Percentiles rank a stretch among this genome's conserved stretches.
Evolutionary conservation across 2,329 filamentous ascomycete species (phyloP).

Genomic region (Colletotrichum sp.): DNA sequence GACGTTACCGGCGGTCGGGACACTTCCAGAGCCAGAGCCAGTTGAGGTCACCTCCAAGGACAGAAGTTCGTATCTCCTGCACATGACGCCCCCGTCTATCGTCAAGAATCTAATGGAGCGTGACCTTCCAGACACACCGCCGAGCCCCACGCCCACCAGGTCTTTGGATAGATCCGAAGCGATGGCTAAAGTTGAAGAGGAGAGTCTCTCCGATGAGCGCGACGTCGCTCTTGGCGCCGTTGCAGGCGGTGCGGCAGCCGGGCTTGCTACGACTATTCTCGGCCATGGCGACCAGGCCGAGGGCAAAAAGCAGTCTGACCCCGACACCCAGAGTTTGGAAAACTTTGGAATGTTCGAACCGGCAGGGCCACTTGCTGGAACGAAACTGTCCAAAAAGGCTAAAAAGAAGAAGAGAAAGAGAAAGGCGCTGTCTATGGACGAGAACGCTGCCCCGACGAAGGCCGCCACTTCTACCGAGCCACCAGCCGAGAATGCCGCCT

Average conservation of each 20-base stretch:
- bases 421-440: background rate
- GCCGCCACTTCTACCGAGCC: background rate
- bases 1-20: background rate
- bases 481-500: background rate
- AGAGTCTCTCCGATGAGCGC: conserved; percentile 9
- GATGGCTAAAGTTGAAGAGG: conserved; percentile 30
- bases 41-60: conserved; percentile 47
- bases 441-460: background rate
- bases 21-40: conserved; percentile 41
- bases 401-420: conserved; percentile 35
- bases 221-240: background rate
- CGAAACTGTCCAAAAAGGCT: conserved; percentile 33
- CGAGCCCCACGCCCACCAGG: conserved; percentile 29
- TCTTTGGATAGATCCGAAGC: conserved; percentile 14
- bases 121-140: conserved; percentile 24
- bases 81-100: conserved; percentile 40
- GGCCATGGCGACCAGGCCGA: background rate
- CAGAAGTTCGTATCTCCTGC: conserved; percentile 46
- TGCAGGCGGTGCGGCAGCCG: background rate
- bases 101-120: conserved; percentile 31
- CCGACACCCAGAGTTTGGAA: background rate
- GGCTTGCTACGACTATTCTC: background rate
- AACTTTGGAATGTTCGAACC: background rate
- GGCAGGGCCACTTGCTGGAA: background rate
- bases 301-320: background rate